Evolutionary conservation across 2,329 filamentous ascomycete species (phyloP).

Genomic region (Pseudofabraea citricarpa): DNA sequence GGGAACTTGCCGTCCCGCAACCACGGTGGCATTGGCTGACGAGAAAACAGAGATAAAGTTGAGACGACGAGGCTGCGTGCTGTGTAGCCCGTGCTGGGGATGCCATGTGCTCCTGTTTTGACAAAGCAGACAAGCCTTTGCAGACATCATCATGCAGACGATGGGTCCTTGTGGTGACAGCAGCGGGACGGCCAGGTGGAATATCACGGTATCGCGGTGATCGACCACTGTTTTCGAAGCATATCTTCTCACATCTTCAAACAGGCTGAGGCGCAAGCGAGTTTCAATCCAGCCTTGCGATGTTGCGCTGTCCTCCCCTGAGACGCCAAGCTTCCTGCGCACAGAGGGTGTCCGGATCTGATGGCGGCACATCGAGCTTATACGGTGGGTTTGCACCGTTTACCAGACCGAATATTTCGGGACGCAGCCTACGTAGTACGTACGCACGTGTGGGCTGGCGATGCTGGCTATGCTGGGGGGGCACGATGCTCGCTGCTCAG

Average conservation of each 20-base stretch:
- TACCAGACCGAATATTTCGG: neutral
- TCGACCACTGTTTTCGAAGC: neutral
- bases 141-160: slow-evolving; percentile 17
- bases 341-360: slow-evolving; percentile 6
- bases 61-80: slow-evolving; percentile 19
- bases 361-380: slow-evolving; percentile 10
- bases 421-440: no score
- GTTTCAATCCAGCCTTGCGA: slow-evolving; percentile 29
- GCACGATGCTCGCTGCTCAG: no score
- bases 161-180: no score
- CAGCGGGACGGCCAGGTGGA: neutral
- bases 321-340: slow-evolving; percentile 25
- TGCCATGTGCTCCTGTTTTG: slow-evolving; percentile 15
- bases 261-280: slow-evolving; percentile 34
- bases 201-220: neutral
- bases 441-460: neutral
- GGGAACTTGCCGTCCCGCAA: neutral
- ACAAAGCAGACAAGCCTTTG: slow-evolving; percentile 7
- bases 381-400: slow-evolving; percentile 7
- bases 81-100: no score
- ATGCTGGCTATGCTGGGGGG: no score
- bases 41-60: slow-evolving; percentile 11
- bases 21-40: slow-evolving; percentile 6
- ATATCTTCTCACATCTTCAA: slow-evolving; percentile 18
- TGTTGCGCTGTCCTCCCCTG: slow-evolving; percentile 9